A percentile compares a stretch with the other conserved stretches of the same genome.
These are phyloP conservation scores for Cenchrus fungigraminus DNA, from an alignment of 176 grass and related monocot genomes.

Conservation along the genomic window DNA sequence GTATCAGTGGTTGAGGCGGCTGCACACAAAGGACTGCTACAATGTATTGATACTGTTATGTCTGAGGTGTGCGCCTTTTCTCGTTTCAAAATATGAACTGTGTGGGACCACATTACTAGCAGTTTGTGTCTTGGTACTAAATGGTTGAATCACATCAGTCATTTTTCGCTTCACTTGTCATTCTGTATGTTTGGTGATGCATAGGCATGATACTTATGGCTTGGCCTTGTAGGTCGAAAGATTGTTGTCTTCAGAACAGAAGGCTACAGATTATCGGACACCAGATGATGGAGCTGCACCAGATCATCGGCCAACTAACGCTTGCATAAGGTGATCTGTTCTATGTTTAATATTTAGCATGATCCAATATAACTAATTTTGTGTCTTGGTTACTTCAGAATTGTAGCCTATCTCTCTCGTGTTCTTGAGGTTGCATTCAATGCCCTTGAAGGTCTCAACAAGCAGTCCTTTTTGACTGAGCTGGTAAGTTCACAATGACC, in stretches of 20 bases:
- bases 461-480: constrained; percentile 99
- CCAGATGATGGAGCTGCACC: constrained; percentile 94
- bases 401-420: constrained; percentile 98
- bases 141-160: constrained; percentile 12
- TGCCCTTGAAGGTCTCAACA: constrained; percentile 97
- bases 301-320: constrained; percentile 96
- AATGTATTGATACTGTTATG: constrained; percentile 97
- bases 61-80: constrained; percentile 69
- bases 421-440: constrained; percentile 97
- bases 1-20: constrained; percentile 93
- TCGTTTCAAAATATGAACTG: background rate
- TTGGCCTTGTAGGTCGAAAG: constrained; percentile 77
- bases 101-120: constrained; percentile 12
- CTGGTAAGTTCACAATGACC: constrained; percentile 61
- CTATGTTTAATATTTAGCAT: constrained; percentile 33
- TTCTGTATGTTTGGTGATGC: constrained; percentile 16
- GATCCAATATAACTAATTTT: constrained; percentile 47
- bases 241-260: constrained; percentile 94
- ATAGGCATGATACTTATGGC: constrained; percentile 26
- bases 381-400: constrained; percentile 62
- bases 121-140: constrained; percentile 18
- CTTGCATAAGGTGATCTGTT: constrained; percentile 82
- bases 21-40: constrained; percentile 93
- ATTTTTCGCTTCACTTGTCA: constrained; percentile 14
- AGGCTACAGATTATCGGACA: constrained; percentile 86